Evolutionary conservation across 805 yeast species (phyloP).

Genomic region (Jamesozyma jinghongensis): DNA sequence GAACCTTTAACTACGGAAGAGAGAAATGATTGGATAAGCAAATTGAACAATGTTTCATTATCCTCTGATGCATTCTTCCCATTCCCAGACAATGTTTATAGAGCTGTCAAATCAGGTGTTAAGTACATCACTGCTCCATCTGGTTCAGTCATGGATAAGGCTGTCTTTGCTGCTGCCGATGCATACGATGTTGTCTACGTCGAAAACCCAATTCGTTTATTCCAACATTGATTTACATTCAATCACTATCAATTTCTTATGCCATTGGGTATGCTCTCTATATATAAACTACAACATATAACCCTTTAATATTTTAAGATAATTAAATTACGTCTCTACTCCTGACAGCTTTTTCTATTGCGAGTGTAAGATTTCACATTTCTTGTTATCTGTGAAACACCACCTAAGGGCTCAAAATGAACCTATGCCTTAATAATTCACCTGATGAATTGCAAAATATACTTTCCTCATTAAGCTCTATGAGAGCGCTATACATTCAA

Average conservation of each 20-base stretch:
- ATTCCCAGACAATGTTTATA: conserved; percentile 97
- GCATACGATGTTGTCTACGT: conserved; percentile 82
- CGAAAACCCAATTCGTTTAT: conserved; percentile 93
- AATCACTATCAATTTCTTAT: neutral
- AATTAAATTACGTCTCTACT: too few species aligned
- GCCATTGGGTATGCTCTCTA: too few species aligned
- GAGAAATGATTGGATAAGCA: conserved; percentile 76
- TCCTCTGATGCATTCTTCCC: conserved; percentile 99
- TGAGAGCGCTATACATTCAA: too few species aligned
- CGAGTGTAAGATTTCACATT: too few species aligned
- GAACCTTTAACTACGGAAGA: conserved; percentile 73
- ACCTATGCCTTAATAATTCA: too few species aligned
- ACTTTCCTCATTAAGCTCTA: too few species aligned
- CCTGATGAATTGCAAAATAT: too few species aligned
- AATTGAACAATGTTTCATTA: conserved; percentile 78
- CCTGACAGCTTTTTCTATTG: too few species aligned
- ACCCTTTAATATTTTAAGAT: neutral
- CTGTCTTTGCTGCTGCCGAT: conserved; percentile 93
- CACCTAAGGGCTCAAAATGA: too few species aligned
- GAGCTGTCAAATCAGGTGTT: conserved; percentile 96
- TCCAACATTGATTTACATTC: conserved; percentile 67
- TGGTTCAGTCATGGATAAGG: conserved; percentile 96
- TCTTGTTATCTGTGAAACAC: too few species aligned
- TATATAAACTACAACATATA: too few species aligned
- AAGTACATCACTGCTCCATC: conserved; percentile 94